Percentiles rank a stretch among this genome's conserved stretches.
phyloP scores from a whole-genome alignment of 2,329 filamentous ascomycete species.

The Arthroderma uncinatum region DNA sequence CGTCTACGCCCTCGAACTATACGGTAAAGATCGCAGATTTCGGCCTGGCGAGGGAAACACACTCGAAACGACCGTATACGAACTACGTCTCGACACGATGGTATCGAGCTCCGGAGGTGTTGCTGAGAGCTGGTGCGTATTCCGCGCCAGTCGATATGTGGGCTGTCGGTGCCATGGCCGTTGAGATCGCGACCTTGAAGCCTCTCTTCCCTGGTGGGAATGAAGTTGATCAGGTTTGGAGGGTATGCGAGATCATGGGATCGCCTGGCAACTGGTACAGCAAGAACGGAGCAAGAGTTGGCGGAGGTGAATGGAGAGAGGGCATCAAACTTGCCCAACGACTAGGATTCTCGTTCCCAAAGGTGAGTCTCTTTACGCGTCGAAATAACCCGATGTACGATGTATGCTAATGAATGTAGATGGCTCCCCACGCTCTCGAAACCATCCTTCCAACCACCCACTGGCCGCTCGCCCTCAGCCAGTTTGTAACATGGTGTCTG shows the following conservation, averaged over 20 bases:
- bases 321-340: slow-evolving; percentile 87
- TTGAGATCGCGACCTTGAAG: slow-evolving; percentile 92
- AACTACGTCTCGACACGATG: slow-evolving; percentile 97
- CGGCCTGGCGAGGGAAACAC: slow-evolving; percentile 90
- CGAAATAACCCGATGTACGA: background rate
- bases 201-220: slow-evolving; percentile 95
- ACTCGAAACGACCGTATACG: slow-evolving; percentile 91
- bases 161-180: slow-evolving; percentile 97
- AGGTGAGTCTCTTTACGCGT: slow-evolving; percentile 35
- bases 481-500: slow-evolving; percentile 96
- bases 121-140: slow-evolving; percentile 88
- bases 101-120: slow-evolving; percentile 87
- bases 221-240: slow-evolving; percentile 97
- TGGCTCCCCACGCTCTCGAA: slow-evolving; percentile 95
- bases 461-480: slow-evolving; percentile 76
- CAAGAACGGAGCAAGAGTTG: slow-evolving; percentile 74
- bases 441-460: slow-evolving; percentile 81
- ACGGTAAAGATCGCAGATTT: slow-evolving; percentile 99
- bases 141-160: slow-evolving; percentile 97
- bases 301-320: slow-evolving; percentile 95
- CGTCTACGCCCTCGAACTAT: slow-evolving; percentile 84
- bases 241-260: slow-evolving; percentile 98
- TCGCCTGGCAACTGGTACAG: slow-evolving; percentile 94
- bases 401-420: slow-evolving; percentile 41
- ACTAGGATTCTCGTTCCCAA: slow-evolving; percentile 95